A percentile compares a stretch with the other conserved stretches of the same genome.
These are phyloP conservation scores for Pleurozium schreberi DNA, from an alignment of 225 moss, liverwort and hornwort species.

Conservation along the genomic window DNA sequence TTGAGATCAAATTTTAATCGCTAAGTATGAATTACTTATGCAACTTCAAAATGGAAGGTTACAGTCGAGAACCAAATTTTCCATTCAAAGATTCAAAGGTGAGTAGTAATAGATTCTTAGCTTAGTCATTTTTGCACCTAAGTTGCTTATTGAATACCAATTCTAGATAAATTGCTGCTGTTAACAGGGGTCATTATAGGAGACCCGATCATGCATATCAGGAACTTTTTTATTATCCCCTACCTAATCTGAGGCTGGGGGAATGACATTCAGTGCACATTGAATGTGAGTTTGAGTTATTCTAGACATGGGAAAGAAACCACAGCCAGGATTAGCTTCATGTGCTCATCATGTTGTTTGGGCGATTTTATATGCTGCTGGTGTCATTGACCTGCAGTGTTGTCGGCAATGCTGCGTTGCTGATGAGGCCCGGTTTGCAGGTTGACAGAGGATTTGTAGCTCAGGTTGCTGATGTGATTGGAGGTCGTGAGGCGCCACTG, in stretches of 20 bases:
- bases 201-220: neutral
- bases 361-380: neutral
- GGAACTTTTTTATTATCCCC: neutral
- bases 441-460: slow-evolving; percentile 97
- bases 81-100: neutral
- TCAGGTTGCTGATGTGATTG: slow-evolving; percentile 91
- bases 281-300: neutral
- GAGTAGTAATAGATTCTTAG: neutral
- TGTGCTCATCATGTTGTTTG: neutral
- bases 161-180: neutral
- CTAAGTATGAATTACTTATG: neutral
- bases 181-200: neutral
- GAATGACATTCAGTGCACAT: neutral
- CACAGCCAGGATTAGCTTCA: neutral
- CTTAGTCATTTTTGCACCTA: neutral
- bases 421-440: slow-evolving; percentile 21
- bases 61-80: neutral
- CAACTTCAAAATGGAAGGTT: neutral
- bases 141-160: neutral
- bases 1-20: neutral
- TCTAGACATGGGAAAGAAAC: neutral
- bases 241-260: no score
- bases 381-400: neutral
- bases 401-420: neutral
- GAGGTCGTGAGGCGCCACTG: slow-evolving; percentile 75